Percentiles rank a stretch among this genome's conserved stretches.
Conservation (phyloP, 2,329 filamentous ascomycete genomes). For the Apiospora koreana region DNA sequence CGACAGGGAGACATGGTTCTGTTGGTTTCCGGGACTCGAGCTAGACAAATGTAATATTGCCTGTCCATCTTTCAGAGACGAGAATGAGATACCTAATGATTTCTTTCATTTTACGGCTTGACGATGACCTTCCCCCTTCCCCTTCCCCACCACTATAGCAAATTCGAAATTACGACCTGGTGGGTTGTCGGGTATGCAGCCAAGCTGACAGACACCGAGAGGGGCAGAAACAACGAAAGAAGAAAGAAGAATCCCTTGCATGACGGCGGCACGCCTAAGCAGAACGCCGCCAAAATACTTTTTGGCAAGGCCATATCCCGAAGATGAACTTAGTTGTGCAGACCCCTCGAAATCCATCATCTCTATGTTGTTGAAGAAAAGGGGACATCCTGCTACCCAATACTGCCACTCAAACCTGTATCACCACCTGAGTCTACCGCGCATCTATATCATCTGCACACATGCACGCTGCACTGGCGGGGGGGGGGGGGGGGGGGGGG, state of each 20-base stretch:
- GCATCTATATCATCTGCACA: background rate
- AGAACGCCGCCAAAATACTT: background rate
- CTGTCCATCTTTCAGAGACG: background rate
- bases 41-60: background rate
- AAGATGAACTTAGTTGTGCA: background rate
- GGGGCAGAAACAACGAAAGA: background rate
- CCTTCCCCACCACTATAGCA: background rate
- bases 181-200: background rate
- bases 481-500: background rate
- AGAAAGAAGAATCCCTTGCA: background rate
- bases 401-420: background rate
- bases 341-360: too few relatives aligned
- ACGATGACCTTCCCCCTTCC: background rate
- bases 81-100: background rate
- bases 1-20: background rate
- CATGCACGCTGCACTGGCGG: background rate
- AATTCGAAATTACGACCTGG: background rate
- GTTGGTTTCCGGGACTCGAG: background rate
- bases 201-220: too few relatives aligned
- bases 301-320: background rate
- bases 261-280: background rate
- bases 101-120: background rate
- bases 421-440: background rate
- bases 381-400: background rate
- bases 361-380: background rate